Conservation (phyloP, 176 grass and related monocot genomes). For the Typha latifolia region DNA sequence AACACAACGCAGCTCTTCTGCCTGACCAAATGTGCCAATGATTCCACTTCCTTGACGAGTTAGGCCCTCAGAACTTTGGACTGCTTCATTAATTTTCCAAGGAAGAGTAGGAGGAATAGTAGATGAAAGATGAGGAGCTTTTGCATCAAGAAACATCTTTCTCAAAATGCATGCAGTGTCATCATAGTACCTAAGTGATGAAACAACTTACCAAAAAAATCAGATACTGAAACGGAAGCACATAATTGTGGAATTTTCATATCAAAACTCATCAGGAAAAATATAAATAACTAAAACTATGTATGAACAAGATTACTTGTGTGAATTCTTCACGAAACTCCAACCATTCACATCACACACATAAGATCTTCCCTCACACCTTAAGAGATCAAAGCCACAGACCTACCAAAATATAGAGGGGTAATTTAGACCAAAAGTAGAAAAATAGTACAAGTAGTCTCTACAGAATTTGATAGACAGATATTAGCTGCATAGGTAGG, state of each 20-base stretch:
- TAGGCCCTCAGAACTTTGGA: conserved; percentile 37
- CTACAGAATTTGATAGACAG: no score
- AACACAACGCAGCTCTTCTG: conserved; percentile 87
- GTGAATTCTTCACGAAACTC: conserved; percentile 95
- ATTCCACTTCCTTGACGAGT: conserved; percentile 43
- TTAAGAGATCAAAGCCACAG: conserved; percentile 91
- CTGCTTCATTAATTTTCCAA: conserved; percentile 65
- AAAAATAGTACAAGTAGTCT: neutral
- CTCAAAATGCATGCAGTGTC: conserved; percentile 84
- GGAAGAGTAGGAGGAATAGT: conserved; percentile 81
- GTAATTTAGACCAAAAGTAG: conserved; percentile 1
- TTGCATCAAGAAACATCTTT: conserved; percentile 94
- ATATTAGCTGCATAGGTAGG: no score
- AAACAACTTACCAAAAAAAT: neutral
- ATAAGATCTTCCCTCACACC: conserved; percentile 76
- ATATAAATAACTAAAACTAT: conserved; percentile 11
- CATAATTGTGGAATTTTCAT: neutral
- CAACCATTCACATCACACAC: conserved; percentile 98
- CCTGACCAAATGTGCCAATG: conserved; percentile 68
- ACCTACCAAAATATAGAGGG: conserved; percentile 46
- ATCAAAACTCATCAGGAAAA: conserved; percentile 8
- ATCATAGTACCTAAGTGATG: conserved; percentile 74
- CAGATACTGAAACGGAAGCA: neutral
- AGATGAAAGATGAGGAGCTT: conserved; percentile 88
- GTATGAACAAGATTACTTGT: conserved; percentile 53